Percentiles rank a stretch among this genome's conserved stretches.
Evolutionary conservation across 805 yeast species (phyloP).

Genomic region (Starmerella asiatica): DNA sequence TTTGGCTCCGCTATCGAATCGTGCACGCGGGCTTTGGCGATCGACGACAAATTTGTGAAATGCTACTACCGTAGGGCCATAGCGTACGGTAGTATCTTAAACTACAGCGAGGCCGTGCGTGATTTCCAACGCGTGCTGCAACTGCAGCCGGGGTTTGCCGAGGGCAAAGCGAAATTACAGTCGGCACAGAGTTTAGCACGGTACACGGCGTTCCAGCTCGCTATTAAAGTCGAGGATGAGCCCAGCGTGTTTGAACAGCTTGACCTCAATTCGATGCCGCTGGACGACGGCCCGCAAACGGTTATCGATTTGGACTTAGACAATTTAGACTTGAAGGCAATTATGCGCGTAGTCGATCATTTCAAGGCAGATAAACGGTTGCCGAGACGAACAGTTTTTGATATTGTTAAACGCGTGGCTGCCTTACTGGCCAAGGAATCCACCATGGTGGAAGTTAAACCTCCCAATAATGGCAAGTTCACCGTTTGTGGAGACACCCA

Average conservation of each 20-base stretch:
- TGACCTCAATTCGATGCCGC: conserved; percentile 24
- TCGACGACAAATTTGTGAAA: conserved; percentile 57
- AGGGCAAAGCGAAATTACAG: conserved; percentile 47
- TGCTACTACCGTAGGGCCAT: conserved; percentile 81
- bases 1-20: conserved; percentile 78
- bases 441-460: conserved; percentile 57
- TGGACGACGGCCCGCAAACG: conserved; percentile 39
- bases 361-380: conserved; percentile 62
- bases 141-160: conserved; percentile 52
- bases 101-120: conserved; percentile 57
- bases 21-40: conserved; percentile 53
- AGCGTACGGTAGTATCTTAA: conserved; percentile 59
- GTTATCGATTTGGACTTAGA: conserved; percentile 35
- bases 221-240: conserved; percentile 63
- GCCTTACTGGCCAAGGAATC: conserved; percentile 51
- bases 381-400: conserved; percentile 73
- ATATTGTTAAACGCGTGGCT: conserved; percentile 61
- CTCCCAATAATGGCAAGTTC: conserved; percentile 32
- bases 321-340: conserved; percentile 38
- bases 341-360: conserved; percentile 49
- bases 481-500: conserved; percentile 97
- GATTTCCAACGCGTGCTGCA: conserved; percentile 54
- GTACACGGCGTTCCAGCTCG: conserved; percentile 67
- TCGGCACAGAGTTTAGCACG: conserved; percentile 56
- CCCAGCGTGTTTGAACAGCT: conserved; percentile 34